Percentiles rank a stretch among this genome's conserved stretches.
Evolutionary conservation across 257 asterid species (phyloP).

Genomic region (Capsicum rhomboideum): DNA sequence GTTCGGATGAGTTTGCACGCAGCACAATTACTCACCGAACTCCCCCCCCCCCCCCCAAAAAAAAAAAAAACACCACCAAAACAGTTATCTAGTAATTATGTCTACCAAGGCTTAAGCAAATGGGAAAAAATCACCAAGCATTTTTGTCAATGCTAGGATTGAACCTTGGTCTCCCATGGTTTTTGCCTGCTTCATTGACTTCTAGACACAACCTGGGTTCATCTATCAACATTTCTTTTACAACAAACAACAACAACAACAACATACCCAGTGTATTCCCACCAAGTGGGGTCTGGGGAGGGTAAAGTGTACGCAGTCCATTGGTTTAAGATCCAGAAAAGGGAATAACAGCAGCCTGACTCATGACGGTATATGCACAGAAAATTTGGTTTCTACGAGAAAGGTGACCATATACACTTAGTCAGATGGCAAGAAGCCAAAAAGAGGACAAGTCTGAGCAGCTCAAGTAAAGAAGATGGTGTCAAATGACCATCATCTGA

Average conservation of each 20-base stretch:
- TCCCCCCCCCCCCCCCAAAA: background rate
- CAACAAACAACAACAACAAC: too few species aligned
- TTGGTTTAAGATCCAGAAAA: background rate
- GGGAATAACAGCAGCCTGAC: background rate
- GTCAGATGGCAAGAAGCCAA: background rate
- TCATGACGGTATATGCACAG: background rate
- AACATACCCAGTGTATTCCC: too few species aligned
- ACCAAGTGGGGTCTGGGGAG: too few species aligned
- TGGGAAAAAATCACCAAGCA: too few species aligned
- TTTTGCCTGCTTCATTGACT: background rate
- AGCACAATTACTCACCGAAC: background rate
- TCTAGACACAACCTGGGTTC: background rate
- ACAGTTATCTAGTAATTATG: background rate
- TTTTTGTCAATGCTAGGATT: background rate
- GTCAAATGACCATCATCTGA: background rate
- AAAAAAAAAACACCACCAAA: too few species aligned
- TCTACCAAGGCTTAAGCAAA: background rate
- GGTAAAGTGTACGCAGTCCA: too few species aligned
- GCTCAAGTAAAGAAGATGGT: background rate
- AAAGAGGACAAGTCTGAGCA: background rate
- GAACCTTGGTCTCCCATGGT: background rate
- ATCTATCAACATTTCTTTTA: background rate
- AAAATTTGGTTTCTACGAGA: background rate
- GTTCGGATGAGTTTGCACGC: background rate
- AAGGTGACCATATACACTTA: background rate